These are phyloP conservation scores for Globisporangium nunn DNA, from an alignment of 352 stramenopile species.

Conservation along the genomic window DNA sequence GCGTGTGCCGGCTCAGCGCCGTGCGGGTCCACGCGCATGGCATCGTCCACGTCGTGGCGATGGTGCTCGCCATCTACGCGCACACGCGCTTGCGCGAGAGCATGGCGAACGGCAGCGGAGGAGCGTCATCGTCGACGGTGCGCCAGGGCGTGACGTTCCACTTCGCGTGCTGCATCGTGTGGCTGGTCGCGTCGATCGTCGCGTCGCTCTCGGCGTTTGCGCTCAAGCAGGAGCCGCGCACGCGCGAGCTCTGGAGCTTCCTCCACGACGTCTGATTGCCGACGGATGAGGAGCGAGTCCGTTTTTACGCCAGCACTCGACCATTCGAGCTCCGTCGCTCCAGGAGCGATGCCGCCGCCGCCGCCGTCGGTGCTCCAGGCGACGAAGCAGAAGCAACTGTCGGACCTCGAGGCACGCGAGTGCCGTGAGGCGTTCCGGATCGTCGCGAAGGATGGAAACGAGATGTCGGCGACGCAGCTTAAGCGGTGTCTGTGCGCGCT, in stretches of 20 bases:
- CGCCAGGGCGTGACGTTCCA: slow-evolving; percentile 29
- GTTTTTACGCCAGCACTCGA: too few species aligned
- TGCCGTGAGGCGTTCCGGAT: slow-evolving; percentile 21
- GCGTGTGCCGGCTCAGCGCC: slow-evolving; percentile 44
- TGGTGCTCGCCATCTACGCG: slow-evolving; percentile 39
- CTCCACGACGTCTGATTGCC: slow-evolving; percentile 1
- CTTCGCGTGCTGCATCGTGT: slow-evolving; percentile 36
- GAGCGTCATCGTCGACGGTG: slow-evolving; percentile 9
- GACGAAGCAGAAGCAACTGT: slow-evolving; percentile 19
- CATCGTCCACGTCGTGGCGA: slow-evolving; percentile 25
- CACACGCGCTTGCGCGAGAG: slow-evolving; percentile 14
- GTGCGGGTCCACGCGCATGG: slow-evolving; percentile 43
- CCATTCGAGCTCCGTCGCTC: too few species aligned
- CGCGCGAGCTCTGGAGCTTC: slow-evolving; percentile 8
- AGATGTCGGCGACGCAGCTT: slow-evolving; percentile 24
- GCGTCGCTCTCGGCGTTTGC: slow-evolving; percentile 26
- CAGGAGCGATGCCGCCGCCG: too few species aligned
- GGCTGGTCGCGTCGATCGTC: slow-evolving; percentile 30
- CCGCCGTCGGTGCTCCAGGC: slow-evolving; percentile 6
- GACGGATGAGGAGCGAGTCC: background rate
- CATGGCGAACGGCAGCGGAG: slow-evolving; percentile 6
- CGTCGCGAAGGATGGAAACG: slow-evolving; percentile 2
- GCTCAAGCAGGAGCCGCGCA: slow-evolving; percentile 31
- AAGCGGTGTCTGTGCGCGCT: slow-evolving; percentile 26
- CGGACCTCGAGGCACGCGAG: slow-evolving; percentile 18